These are phyloP conservation scores for Neofusicoccum umdonicola DNA, from an alignment of 2,329 filamentous ascomycete species.

Conservation along the genomic window DNA sequence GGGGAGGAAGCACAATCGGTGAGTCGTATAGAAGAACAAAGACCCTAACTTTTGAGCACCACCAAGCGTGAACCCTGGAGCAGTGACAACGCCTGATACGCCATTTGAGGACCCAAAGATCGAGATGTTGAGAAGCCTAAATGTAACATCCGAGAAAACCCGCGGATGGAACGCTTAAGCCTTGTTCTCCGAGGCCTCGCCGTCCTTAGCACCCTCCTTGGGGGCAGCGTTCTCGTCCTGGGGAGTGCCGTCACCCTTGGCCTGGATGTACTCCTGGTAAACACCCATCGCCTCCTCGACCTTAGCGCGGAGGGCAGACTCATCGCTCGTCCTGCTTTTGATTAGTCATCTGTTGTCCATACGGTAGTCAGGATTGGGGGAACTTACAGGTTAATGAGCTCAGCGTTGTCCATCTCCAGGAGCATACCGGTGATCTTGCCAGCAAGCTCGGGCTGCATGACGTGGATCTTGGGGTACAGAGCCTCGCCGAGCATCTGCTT, in stretches of 20 bases:
- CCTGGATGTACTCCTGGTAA: slow-evolving; percentile 98
- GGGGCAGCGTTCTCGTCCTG: slow-evolving; percentile 31
- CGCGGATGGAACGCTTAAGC: slow-evolving; percentile 27
- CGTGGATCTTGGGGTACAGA: slow-evolving; percentile 97
- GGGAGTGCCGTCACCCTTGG: slow-evolving; percentile 53
- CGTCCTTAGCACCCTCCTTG: slow-evolving; percentile 46
- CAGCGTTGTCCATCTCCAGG: slow-evolving; percentile 96
- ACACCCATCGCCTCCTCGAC: slow-evolving; percentile 96
- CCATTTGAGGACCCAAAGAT: slow-evolving; percentile 12
- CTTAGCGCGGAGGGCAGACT: slow-evolving; percentile 85
- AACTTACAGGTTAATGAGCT: slow-evolving; percentile 93
- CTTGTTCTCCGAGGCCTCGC: slow-evolving; percentile 45
- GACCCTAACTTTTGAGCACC: slow-evolving; percentile 17
- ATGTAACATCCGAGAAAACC: not conserved
- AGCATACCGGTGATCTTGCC: slow-evolving; percentile 99
- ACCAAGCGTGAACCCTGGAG: slow-evolving; percentile 10
- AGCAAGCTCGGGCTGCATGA: slow-evolving; percentile 89
- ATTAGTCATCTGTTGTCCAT: slow-evolving; percentile 27
- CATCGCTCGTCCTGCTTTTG: slow-evolving; percentile 74
- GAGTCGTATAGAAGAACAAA: not conserved
- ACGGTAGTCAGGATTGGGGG: not conserved
- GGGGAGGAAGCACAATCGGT: not conserved
- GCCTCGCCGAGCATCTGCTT: slow-evolving; percentile 98
- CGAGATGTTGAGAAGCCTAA: slow-evolving; percentile 3
- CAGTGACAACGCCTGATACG: slow-evolving; percentile 17